These are phyloP conservation scores for Paramecium primaurelia DNA, from an alignment of 73 alveolate species.

Conservation along the genomic window DNA sequence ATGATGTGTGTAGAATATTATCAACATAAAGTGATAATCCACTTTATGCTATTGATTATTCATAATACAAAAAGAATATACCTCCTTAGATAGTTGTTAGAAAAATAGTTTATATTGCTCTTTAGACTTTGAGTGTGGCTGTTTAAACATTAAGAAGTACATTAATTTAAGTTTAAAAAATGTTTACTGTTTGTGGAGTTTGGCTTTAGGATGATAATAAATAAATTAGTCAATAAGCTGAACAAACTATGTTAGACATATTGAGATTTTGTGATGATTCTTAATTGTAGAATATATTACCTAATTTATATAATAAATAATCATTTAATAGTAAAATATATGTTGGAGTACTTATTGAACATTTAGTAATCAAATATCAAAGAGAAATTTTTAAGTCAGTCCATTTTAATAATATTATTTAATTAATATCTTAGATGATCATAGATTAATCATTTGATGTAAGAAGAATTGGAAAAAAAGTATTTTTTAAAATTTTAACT, in stretches of 20 bases:
- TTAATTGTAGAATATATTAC: not conserved
- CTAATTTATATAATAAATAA: not conserved
- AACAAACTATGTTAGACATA: not conserved
- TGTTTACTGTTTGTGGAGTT: not conserved
- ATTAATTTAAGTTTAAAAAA: not conserved
- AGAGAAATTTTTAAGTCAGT: not conserved
- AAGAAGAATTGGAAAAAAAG: not conserved
- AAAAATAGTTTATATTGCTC: not conserved
- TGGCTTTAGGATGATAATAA: constrained; percentile 36
- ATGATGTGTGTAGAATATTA: not conserved
- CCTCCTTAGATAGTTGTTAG: constrained; percentile 9
- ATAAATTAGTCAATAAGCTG: not conserved
- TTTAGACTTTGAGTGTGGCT: not conserved
- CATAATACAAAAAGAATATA: not conserved
- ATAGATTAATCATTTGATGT: not conserved
- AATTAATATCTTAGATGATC: not conserved
- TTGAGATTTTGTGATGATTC: constrained; percentile 11
- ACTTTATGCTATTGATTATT: constrained; percentile 11
- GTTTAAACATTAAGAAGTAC: not conserved
- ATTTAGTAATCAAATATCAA: not conserved
- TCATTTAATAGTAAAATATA: not conserved
- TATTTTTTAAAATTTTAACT: not conserved
- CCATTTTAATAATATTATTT: not conserved
- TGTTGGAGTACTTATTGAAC: constrained; percentile 22
- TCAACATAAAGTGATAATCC: constrained; percentile 13